phyloP scores from a whole-genome alignment of 805 yeast genomes.

The Groenewaldozyma tartarivorans region DNA sequence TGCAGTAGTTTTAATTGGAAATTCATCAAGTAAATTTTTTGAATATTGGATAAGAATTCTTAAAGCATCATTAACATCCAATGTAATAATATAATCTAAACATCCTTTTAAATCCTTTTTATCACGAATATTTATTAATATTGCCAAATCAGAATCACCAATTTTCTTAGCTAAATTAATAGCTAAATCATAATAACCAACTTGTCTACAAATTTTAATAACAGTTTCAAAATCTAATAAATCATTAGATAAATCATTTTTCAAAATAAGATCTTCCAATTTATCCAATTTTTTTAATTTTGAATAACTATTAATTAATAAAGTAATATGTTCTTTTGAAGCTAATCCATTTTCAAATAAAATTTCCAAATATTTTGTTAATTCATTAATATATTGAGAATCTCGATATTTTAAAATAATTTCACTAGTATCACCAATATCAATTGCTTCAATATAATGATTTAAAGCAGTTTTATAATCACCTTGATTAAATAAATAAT shows the following conservation, averaged over 20 bases:
- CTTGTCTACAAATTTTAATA: conserved; percentile 61
- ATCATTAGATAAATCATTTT: conserved; percentile 20
- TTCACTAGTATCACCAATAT: conserved; percentile 55
- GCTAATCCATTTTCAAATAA: conserved; percentile 48
- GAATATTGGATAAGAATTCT: conserved; percentile 61
- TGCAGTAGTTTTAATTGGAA: conserved; percentile 76
- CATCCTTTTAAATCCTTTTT: conserved; percentile 51
- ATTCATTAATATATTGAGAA: conserved; percentile 55
- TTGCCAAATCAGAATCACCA: conserved; percentile 65
- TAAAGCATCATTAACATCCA: conserved; percentile 68
- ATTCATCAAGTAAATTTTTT: conserved; percentile 48
- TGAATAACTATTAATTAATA: conserved; percentile 70
- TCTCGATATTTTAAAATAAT: conserved; percentile 73
- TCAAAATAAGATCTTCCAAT: conserved; percentile 44
- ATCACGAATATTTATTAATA: conserved; percentile 63
- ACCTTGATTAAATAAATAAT: conserved; percentile 55
- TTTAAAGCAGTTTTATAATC: conserved; percentile 61
- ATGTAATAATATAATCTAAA: conserved; percentile 53
- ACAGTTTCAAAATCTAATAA: conserved; percentile 58
- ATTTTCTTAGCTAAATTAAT: conserved; percentile 59
- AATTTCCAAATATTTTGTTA: conserved; percentile 55
- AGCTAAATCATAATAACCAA: conserved; percentile 58
- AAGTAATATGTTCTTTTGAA: conserved; percentile 71
- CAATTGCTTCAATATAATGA: conserved; percentile 57
- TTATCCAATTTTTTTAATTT: conserved; percentile 57